Evolutionary conservation across 148 eudicot genomes (phyloP).

Genomic region (Cornus kousa): DNA sequence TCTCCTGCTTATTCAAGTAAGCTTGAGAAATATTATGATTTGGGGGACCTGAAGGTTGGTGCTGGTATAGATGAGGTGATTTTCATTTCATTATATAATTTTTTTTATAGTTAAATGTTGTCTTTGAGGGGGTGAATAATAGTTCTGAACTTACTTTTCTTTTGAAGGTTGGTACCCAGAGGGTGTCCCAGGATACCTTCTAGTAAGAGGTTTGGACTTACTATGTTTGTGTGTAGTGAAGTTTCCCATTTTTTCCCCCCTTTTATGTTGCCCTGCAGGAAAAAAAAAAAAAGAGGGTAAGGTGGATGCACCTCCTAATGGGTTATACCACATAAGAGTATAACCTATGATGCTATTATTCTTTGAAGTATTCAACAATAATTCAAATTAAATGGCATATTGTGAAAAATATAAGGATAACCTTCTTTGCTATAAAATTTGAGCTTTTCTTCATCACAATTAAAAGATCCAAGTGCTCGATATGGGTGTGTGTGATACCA

Average conservation of each 20-base stretch:
- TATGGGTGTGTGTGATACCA: no score
- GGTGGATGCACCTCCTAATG: no score
- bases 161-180: neutral
- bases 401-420: no score
- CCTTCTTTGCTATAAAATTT: no score
- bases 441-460: no score
- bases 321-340: no score
- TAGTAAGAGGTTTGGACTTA: neutral
- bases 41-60: constrained; percentile 49
- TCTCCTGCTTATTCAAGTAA: constrained; percentile 51
- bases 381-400: no score
- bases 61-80: constrained; percentile 71
- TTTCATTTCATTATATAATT: neutral
- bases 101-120: neutral
- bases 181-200: neutral
- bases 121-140: neutral
- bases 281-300: no score
- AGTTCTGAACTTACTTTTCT: neutral
- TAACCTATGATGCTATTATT: no score
- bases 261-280: neutral
- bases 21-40: constrained; percentile 50
- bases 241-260: neutral
- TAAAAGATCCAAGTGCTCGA: no score
- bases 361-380: no score
- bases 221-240: neutral